Evolutionary conservation across 2,329 filamentous ascomycete species (phyloP), one percentile per base, ranked within the genome.

Genomic region (Ophiostoma novo-ulmi): DNA sequence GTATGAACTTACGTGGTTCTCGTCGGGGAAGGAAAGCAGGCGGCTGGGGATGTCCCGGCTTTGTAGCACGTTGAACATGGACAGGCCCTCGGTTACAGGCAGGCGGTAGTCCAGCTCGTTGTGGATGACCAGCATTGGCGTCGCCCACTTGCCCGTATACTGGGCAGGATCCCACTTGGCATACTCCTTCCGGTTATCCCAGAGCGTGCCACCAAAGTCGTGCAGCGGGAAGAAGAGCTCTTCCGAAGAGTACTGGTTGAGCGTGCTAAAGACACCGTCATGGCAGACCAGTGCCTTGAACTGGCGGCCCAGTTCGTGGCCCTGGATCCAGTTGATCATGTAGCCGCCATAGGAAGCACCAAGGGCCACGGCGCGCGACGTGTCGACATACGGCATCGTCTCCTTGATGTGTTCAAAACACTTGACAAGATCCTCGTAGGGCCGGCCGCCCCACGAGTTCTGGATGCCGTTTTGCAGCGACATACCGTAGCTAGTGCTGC

Each of bases 241-340:
- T 74, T 91, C 88, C 5, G 85, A 88, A 1, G 84, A 79, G 81
- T 87, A 90, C 79, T 89, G 86, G 75, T 84, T 88, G 69, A 88
- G 80, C 1, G 88, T 90, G 75, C 88, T 91, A 79, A 94, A 95
- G 70, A 94, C 90, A 67, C 93, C 93, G 75, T 97, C 93, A 78
- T 97, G 93, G 75, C 89, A 93, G 38, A 97, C 93, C 4, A 97
- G 84, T 0, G 93, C 93, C 79, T 92, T 92, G 85, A 97, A 96
- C 75, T 90, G 88, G 38, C 92, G 88, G 26, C 93, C 93, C 0
- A 97, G 85, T 0, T 87, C 85, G 73, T 95, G 91, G 8, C 94
- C 94, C 80, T 97, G 93, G 75, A 97, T 93, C 93, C 94, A 97
- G 78, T 97, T 91, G 73, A 91, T 88, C 90, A 92, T 92, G 76